These are phyloP conservation scores for Exophiala sideris DNA, from an alignment of 2,329 filamentous ascomycete genomes.

Conservation along the genomic window DNA sequence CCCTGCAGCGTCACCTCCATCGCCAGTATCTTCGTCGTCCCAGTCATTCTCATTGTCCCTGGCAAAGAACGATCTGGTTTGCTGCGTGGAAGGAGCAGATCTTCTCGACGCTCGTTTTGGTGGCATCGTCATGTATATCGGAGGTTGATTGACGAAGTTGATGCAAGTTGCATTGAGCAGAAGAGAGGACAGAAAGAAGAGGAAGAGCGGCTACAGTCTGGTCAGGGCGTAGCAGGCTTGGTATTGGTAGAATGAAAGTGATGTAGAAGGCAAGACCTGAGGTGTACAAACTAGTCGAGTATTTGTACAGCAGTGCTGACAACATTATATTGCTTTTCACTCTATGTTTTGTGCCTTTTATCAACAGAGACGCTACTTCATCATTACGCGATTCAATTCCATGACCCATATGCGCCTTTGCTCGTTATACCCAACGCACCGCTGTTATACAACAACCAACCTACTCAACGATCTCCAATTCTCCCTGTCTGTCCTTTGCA, in stretches of 20 bases:
- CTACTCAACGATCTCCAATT: constrained; percentile 40
- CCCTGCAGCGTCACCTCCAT: not conserved
- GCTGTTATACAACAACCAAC: not conserved
- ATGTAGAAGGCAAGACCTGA: not conserved
- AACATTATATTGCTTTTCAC: too few species aligned
- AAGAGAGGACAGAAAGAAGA: not conserved
- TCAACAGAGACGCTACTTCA: too few species aligned
- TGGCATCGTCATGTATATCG: not conserved
- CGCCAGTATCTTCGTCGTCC: not conserved
- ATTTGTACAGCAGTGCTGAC: too few species aligned
- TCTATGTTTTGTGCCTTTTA: too few species aligned
- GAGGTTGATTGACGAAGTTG: not conserved
- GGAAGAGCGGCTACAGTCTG: not conserved
- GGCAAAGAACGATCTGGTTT: not conserved
- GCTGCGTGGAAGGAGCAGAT: not conserved
- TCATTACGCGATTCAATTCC: too few species aligned
- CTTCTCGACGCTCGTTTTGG: not conserved
- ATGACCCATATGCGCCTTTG: too few species aligned
- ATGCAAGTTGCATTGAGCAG: not conserved
- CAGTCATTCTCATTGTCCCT: not conserved
- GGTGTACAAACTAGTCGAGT: not conserved
- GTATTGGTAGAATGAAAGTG: not conserved
- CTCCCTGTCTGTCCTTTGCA: constrained; percentile 41
- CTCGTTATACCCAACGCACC: too few species aligned
- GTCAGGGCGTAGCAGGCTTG: not conserved